phyloP scores from a whole-genome alignment of 768 basidiomycete species.

The Auriscalpium vulgare region DNA sequence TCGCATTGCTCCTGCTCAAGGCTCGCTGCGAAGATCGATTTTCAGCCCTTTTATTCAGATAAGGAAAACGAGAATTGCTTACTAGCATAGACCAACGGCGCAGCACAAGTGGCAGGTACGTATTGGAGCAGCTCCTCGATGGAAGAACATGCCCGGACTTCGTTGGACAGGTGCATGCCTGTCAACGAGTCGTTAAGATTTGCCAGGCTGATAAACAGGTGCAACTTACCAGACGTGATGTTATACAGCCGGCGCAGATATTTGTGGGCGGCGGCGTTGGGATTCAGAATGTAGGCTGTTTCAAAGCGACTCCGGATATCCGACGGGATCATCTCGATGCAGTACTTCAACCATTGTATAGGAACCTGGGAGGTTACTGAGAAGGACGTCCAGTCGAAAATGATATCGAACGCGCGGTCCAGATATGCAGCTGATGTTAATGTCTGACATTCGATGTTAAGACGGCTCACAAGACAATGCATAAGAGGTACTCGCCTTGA shows the following conservation, averaged over 20 bases:
- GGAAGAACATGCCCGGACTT: conserved; percentile 54
- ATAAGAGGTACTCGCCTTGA: conserved; percentile 44
- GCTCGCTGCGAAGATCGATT: conserved; percentile 30
- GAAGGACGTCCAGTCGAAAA: conserved; percentile 79
- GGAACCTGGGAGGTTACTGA: conserved; percentile 70
- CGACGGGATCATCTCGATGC: conserved; percentile 62
- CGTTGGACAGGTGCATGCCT: conserved; percentile 12
- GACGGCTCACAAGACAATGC: not conserved
- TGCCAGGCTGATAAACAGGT: not conserved
- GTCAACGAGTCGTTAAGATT: not conserved
- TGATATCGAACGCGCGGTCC: conserved; percentile 53
- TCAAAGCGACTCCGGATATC: conserved; percentile 60
- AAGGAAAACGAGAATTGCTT: conserved; percentile 16
- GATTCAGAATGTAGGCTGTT: conserved; percentile 61
- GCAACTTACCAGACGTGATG: conserved; percentile 42
- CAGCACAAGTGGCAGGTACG: conserved; percentile 40
- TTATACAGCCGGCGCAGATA: conserved; percentile 76
- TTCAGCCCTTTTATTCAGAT: conserved; percentile 2
- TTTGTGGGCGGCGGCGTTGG: conserved; percentile 61
- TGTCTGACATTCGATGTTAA: conserved; percentile 29
- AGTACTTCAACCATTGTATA: conserved; percentile 72
- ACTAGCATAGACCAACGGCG: conserved; percentile 50
- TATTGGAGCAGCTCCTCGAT: conserved; percentile 50
- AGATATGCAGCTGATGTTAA: conserved; percentile 41
- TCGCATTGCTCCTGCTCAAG: conserved; percentile 54